Base-by-base conservation (phyloP, 345 rosid genomes). In the Hypericum androsaemum region DNA sequence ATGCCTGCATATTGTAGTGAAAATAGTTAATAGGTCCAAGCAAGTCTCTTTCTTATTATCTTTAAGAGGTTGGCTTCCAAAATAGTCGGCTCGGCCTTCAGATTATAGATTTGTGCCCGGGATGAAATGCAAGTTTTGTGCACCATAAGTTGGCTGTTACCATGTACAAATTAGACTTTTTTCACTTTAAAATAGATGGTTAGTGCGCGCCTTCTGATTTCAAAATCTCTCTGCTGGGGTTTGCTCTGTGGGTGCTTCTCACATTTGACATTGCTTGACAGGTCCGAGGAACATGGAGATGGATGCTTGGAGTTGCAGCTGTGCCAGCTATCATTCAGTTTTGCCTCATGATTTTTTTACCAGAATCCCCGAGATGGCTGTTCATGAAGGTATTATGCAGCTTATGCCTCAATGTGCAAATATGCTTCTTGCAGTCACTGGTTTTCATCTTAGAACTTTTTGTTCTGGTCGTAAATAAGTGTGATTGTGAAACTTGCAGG, bases 321-420 rank as follows among this genome's bases (percentile, higher is more conserved):
- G 7, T 73, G 2, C 96, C 96, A 0, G 84, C 95, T 0, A 0
- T 77, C 0, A 50, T 85, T 71, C 98, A 92, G 60, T 72, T 92
- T 41, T 1, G 74, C 12, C 56, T 88, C 50, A 83, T 92, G 96
- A 5, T 72, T 7, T 69, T 71, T 1, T 75, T 92, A 0, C 96
- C 98, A 0, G 98, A 92, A 43, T 88, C 97, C 59, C 98, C 98
- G 0, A 68, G 94, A 62, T 92, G 89, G 88, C 84, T 88, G 13
- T 92, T 78, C 56, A 61, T 78, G 45, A 56, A 68, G 78, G 89
- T 79, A 49, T 15, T 35, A 9, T 2, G 16, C 8, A 43, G 22
- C 22, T 44, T n/a, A 14, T n/a, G 16, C 7, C 48, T 44, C 14
- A 7, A n/a, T 5, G 16, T 44, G 48, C 8, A 0, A 11, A 38